These are phyloP conservation scores for Hydrangea macrophylla DNA, from an alignment of 148 eudicot genomes.

Conservation along the genomic window DNA sequence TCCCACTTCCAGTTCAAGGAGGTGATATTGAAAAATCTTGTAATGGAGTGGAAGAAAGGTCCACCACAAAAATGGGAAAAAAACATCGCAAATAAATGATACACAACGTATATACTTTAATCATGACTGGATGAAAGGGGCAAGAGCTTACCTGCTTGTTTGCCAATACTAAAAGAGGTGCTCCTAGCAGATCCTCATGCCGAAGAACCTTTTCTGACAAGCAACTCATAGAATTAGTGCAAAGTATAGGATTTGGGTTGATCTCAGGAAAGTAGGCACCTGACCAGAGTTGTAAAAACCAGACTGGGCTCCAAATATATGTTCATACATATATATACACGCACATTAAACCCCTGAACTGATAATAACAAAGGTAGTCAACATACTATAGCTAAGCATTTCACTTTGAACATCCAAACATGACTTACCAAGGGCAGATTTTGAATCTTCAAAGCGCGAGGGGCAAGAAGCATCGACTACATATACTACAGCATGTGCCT, in stretches of 20 bases:
- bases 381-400: not conserved
- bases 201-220: constrained; percentile 86
- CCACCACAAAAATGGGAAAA: not conserved
- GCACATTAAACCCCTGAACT: not conserved
- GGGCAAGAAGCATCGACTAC: constrained; percentile 90
- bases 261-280: too few species aligned
- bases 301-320: too few species aligned
- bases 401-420: not conserved
- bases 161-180: constrained; percentile 89
- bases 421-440: constrained; percentile 75
- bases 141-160: constrained; percentile 76
- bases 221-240: constrained; percentile 6
- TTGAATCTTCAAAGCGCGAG: constrained; percentile 91
- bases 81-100: not conserved
- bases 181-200: constrained; percentile 95
- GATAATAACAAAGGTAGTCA: not conserved
- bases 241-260: not conserved
- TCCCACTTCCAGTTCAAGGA: too few species aligned
- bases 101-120: not conserved
- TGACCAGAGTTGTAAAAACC: too few species aligned
- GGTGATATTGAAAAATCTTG: too few species aligned
- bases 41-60: too few species aligned
- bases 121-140: not conserved
- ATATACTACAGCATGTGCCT: constrained; percentile 96
- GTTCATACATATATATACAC: too few species aligned